phyloP scores from a whole-genome alignment of 805 yeast species.

The Saturnispora halmiae region DNA sequence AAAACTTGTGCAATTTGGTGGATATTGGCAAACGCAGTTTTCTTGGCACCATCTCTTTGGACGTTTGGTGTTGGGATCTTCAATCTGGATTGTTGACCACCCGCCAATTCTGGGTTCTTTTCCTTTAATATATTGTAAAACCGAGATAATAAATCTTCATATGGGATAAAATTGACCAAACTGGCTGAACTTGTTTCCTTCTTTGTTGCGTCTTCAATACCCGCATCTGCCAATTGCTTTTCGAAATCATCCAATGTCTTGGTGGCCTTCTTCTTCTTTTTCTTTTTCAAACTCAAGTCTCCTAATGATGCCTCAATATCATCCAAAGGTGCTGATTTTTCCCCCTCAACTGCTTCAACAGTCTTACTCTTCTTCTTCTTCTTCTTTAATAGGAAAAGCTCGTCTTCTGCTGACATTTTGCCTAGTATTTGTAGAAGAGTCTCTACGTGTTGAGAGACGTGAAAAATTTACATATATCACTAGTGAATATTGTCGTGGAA shows the following conservation, averaged over 20 bases:
- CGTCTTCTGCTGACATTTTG: constrained; percentile 35
- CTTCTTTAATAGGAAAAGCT: constrained; percentile 68
- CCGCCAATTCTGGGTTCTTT: constrained; percentile 97
- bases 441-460: background rate
- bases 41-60: constrained; percentile 94
- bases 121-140: constrained; percentile 80
- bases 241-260: constrained; percentile 74
- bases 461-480: constrained; percentile 1
- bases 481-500: too few relatives aligned
- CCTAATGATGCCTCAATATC: constrained; percentile 52
- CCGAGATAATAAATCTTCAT: constrained; percentile 68
- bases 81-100: constrained; percentile 88
- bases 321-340: constrained; percentile 27
- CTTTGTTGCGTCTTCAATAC: constrained; percentile 47
- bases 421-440: background rate
- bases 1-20: constrained; percentile 89
- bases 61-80: constrained; percentile 97
- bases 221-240: constrained; percentile 82
- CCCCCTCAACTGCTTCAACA: constrained; percentile 27
- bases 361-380: constrained; percentile 51
- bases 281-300: constrained; percentile 59
- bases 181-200: constrained; percentile 7
- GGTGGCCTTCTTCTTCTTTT: constrained; percentile 81
- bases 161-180: constrained; percentile 52
- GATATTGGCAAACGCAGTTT: constrained; percentile 91